Conservation (phyloP, 768 basidiomycete species). For the Rhodotorula diobovata region DNA sequence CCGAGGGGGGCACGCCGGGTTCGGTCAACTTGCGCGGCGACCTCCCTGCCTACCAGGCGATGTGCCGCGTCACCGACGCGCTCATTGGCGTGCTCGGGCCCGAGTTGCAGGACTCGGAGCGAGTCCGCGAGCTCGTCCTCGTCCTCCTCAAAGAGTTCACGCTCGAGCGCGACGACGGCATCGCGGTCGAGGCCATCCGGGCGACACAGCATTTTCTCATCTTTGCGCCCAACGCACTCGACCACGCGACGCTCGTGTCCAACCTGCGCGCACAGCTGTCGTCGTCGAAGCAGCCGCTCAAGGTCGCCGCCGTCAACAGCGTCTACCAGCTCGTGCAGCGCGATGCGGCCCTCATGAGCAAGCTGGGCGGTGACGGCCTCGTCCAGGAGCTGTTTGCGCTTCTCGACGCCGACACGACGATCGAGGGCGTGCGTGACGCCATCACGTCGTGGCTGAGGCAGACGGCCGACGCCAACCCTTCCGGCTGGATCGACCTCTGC, state of each 20-base stretch:
- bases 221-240: constrained; percentile 80
- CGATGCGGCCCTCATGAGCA: constrained; percentile 85
- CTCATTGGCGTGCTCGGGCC: constrained; percentile 90
- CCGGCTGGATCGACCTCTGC: constrained; percentile 96
- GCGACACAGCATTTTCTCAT: constrained; percentile 96
- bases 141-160: constrained; percentile 81
- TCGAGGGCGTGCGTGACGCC: constrained; percentile 87
- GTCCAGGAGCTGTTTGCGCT: constrained; percentile 93
- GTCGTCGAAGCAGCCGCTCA: constrained; percentile 75
- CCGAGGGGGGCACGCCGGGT: constrained; percentile 71
- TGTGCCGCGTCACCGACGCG: constrained; percentile 87
- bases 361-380: constrained; percentile 84
- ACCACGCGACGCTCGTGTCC: constrained; percentile 71
- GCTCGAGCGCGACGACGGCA: constrained; percentile 76
- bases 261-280: constrained; percentile 73
- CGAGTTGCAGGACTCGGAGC: constrained; percentile 81
- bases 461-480: constrained; percentile 85
- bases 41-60: constrained; percentile 81
- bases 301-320: constrained; percentile 89
- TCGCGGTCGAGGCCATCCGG: constrained; percentile 87
- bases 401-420: constrained; percentile 87
- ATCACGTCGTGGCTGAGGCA: constrained; percentile 92
- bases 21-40: constrained; percentile 85
- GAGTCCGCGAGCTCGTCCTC: constrained; percentile 72
- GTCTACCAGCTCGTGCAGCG: constrained; percentile 95